Evolutionary conservation across 2,329 filamentous ascomycete genomes (phyloP).

Genomic region (Phaeosphaeriaceae sp.): DNA sequence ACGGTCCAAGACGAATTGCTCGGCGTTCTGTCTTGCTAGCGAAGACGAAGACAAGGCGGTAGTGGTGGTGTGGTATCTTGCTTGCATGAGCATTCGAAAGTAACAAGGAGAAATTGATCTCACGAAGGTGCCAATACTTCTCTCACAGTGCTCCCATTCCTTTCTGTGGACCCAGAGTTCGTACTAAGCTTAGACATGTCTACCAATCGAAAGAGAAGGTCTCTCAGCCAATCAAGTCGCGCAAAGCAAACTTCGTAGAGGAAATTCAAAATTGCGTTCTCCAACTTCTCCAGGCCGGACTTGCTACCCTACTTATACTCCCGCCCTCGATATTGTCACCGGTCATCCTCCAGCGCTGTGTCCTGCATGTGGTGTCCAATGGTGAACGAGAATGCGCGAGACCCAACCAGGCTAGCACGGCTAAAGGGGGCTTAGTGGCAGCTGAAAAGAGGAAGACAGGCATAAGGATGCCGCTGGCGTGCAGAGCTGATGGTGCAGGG

Average conservation of each 20-base stretch:
- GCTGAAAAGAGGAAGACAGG: background rate
- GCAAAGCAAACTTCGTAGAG: background rate
- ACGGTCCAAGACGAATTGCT: background rate
- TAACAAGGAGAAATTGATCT: background rate
- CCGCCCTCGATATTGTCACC: background rate
- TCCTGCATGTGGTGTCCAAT: background rate
- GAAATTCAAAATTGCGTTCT: background rate
- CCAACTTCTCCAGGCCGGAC: background rate
- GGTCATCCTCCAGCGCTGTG: background rate
- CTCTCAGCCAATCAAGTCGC: background rate
- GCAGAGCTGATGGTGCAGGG: background rate
- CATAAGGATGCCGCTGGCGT: background rate
- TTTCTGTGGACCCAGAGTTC: background rate
- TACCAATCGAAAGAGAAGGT: background rate
- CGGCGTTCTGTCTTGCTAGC: slow-evolving; percentile 10
- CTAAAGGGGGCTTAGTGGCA: background rate
- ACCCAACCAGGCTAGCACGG: background rate
- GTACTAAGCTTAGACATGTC: background rate
- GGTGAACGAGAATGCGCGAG: background rate
- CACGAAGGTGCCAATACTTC: background rate
- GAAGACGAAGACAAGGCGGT: slow-evolving; percentile 1
- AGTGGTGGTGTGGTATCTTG: background rate
- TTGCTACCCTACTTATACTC: background rate
- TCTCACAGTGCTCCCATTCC: background rate
- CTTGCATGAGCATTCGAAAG: background rate